phyloP scores from a whole-genome alignment of 2,329 filamentous ascomycete species.

The Paecilomyces dactylethromorphus region DNA sequence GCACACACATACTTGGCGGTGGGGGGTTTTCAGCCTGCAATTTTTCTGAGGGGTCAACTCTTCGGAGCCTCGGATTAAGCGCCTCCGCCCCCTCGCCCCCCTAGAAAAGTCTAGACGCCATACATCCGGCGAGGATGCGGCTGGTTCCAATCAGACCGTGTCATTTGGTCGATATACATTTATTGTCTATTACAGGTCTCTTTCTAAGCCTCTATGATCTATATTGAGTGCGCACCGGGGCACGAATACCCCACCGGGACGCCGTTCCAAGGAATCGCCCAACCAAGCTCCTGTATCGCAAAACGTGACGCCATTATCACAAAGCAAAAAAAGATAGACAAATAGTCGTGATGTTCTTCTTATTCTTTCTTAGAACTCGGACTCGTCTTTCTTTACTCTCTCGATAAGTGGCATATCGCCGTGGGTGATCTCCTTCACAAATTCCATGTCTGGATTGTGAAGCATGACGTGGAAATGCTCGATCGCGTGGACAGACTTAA shows the following conservation, averaged over 20 bases:
- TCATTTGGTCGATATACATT: background rate
- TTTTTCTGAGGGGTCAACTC: background rate
- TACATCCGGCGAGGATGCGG: background rate
- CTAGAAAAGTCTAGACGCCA: background rate
- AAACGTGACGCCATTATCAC: background rate
- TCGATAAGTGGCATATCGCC: slow-evolving; percentile 63
- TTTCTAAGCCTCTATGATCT: background rate
- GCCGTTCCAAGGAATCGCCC: background rate
- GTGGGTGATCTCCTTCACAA: slow-evolving; percentile 64
- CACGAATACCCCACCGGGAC: background rate
- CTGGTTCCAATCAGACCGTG: background rate
- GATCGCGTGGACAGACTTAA: slow-evolving; percentile 80
- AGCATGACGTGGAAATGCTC: slow-evolving; percentile 97
- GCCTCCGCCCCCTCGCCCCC: too few relatives aligned
- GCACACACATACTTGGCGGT: slow-evolving; percentile 15
- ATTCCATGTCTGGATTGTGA: slow-evolving; percentile 63
- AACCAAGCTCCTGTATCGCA: background rate
- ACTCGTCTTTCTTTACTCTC: slow-evolving; percentile 21
- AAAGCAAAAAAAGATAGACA: background rate
- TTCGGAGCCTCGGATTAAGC: background rate
- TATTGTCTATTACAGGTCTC: background rate
- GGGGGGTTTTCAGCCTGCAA: slow-evolving; percentile 2
- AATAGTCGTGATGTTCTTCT: background rate
- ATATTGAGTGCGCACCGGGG: background rate
- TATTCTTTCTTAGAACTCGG: background rate